phyloP scores from a whole-genome alignment of 257 asterid genomes.

The Nyctanthes arbortristis region DNA sequence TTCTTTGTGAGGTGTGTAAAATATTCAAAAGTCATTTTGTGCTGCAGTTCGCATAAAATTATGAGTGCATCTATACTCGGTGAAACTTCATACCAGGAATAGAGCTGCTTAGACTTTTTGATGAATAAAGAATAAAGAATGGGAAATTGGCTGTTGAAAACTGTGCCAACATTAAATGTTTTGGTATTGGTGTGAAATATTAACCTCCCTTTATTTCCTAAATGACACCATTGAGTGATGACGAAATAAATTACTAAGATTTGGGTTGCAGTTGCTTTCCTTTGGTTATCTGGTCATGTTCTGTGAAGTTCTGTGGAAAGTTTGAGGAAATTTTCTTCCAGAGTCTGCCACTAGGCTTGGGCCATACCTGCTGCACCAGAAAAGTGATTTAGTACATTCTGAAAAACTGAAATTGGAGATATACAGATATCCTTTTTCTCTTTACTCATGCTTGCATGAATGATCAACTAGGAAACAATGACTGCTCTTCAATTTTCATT shows the following conservation, averaged over 20 bases:
- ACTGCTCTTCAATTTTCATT: neutral
- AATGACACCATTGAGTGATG: neutral
- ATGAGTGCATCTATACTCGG: neutral
- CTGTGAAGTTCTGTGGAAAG: neutral
- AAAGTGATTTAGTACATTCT: neutral
- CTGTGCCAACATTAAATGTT: neutral
- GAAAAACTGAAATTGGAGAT: neutral
- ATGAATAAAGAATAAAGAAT: neutral
- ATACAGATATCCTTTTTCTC: neutral
- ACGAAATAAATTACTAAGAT: neutral
- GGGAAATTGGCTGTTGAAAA: neutral
- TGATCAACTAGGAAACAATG: neutral
- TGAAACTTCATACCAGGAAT: neutral
- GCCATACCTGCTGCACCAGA: neutral
- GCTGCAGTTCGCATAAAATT: neutral
- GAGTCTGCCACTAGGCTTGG: neutral
- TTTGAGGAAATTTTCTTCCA: neutral
- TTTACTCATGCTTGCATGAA: neutral
- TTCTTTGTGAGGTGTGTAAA: slow-evolving; percentile 82
- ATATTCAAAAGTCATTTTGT: neutral
- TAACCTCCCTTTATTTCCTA: neutral
- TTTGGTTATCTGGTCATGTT: no score
- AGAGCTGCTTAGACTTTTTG: neutral
- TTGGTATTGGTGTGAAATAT: neutral
- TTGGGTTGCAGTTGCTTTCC: neutral